Evolutionary conservation across 306 rosid genomes (phyloP).

Genomic region (Abrus pulchellus): DNA sequence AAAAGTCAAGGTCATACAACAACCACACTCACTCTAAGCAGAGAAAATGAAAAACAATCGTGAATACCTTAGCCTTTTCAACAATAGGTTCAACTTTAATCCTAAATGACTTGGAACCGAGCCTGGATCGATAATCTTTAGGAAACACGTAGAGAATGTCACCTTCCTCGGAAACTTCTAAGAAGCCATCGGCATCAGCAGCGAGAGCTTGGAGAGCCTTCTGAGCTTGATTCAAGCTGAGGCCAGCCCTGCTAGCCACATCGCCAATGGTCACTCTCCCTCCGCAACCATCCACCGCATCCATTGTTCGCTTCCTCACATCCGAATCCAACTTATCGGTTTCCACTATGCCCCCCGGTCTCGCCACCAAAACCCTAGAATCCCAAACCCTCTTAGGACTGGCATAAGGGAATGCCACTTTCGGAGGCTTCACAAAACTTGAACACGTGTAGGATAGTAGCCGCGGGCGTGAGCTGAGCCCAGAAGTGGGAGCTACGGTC

Average conservation of each 20-base stretch:
- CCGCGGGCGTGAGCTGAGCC: neutral
- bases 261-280: constrained; percentile 94
- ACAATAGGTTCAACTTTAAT: constrained; percentile 81
- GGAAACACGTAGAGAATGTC: constrained; percentile 92
- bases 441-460: constrained; percentile 41
- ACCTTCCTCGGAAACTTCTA: constrained; percentile 98
- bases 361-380: constrained; percentile 57
- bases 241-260: constrained; percentile 89
- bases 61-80: constrained; percentile 82
- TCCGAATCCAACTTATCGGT: constrained; percentile 76
- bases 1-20: constrained; percentile 43
- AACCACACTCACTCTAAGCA: constrained; percentile 32
- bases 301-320: constrained; percentile 94
- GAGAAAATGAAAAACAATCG: constrained; percentile 12
- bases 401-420: neutral
- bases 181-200: constrained; percentile 85
- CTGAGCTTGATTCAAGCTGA: constrained; percentile 84
- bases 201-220: constrained; percentile 93
- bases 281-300: constrained; percentile 82
- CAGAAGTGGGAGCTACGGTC: neutral
- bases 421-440: constrained; percentile 27
- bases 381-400: constrained; percentile 42
- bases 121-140: constrained; percentile 85
- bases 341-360: constrained; percentile 82
- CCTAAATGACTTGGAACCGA: constrained; percentile 80